Base-by-base conservation (phyloP, 2,329 filamentous ascomycete genomes). In the Emergomyces africanus region DNA sequence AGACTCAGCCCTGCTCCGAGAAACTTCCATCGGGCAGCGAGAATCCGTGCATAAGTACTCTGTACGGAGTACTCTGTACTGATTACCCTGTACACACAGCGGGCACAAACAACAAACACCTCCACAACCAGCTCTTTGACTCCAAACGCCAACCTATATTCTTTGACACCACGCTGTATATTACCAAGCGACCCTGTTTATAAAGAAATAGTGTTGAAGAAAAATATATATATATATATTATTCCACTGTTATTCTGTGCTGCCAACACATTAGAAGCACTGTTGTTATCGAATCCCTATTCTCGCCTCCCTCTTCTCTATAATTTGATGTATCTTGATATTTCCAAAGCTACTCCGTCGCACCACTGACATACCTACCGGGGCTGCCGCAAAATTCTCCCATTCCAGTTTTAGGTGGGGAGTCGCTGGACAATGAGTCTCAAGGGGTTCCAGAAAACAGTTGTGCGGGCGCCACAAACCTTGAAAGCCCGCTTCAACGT, bases 401-500 rank as follows among this genome's bases (percentile, higher is more conserved):
- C 15, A 14, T 25, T 55, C 23, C 25, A 39, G 53, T 15, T n/a
- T 55, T 30, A 18, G 44, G 53, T 55, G 53, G 53, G 53, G 25
- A 42, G 18, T n/a, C 44, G 10, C 18, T 25, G 25, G 15, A 44
- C 46, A 51, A 97, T 99, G 94, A 96, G 91, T 83, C 91, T 96
- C 81, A 95, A 94, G 77, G 94, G 94, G 69, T 89, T 99, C 70
- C 85, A 88, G 73, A 97, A 96, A 81, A 87, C 87, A 78, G 79
- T 96, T 71, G 83, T 84, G 63, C 84, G 94, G 77, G 92, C 92
- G 70, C 94, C 94, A 66, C 94, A 99, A 81, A 85, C 86, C 68
- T 82, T 99, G 79, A 95, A 91, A 75, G 80, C 86, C 69, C 90
- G 85, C 69, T 96, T 99, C 80, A 97, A 96, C 72, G 84, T 97